Conservation (phyloP, 1,284 basidiomycete species). For the Apiotrichum gamsii region DNA sequence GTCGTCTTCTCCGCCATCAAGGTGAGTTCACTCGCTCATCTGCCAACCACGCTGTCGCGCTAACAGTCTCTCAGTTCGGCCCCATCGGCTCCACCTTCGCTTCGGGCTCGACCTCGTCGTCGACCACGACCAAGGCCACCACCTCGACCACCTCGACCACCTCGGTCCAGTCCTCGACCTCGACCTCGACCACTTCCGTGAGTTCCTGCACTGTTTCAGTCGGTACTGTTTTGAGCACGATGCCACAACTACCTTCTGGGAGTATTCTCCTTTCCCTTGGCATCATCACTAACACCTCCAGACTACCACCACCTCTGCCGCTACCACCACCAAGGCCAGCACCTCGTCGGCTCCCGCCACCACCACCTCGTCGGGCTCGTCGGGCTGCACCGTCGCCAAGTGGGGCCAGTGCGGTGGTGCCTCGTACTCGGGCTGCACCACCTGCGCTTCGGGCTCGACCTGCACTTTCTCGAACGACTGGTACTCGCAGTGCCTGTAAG, state of each 20-base stretch:
- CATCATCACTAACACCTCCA: too few relatives aligned
- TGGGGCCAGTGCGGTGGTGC: constrained; percentile 1
- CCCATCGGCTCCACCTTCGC: background rate
- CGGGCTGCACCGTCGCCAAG: background rate
- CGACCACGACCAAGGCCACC: background rate
- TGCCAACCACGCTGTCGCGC: too few relatives aligned
- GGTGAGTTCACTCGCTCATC: too few relatives aligned
- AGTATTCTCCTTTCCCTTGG: too few relatives aligned
- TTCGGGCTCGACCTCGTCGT: background rate
- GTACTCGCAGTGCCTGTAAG: constrained; percentile 3
- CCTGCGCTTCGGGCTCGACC: background rate
- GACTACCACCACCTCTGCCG: too few relatives aligned
- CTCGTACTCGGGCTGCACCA: background rate
- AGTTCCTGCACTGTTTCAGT: too few relatives aligned
- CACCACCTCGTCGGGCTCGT: background rate
- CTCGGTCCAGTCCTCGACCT: background rate
- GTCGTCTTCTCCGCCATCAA: constrained; percentile 1
- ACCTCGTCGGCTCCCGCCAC: background rate
- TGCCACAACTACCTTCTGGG: too few relatives aligned
- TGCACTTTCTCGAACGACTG: background rate
- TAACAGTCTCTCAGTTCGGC: too few relatives aligned
- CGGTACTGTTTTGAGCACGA: too few relatives aligned
- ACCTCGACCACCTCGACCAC: background rate
- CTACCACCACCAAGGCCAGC: too few relatives aligned
- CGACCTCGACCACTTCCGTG: background rate